Conservation (phyloP, 2,329 filamentous ascomycete species). For the Aspergillus niger region DNA sequence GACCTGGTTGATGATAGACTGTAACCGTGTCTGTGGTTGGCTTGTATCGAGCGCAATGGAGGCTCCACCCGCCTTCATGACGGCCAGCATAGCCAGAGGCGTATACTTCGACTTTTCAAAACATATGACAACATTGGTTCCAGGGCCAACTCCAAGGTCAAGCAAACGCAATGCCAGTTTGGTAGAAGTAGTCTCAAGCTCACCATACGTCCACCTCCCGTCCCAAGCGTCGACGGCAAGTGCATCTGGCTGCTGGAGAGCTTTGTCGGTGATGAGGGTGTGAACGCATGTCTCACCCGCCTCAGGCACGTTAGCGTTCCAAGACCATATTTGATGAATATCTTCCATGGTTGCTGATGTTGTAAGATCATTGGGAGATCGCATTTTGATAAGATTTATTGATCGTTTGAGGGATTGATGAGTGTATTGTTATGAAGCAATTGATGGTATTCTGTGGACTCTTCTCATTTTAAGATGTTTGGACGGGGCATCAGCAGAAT, state of each 20-base stretch:
- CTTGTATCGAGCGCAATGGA: neutral
- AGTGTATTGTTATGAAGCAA: no score
- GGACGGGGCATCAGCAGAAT: neutral
- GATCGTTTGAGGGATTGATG: no score
- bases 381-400: no score
- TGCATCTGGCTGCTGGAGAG: neutral
- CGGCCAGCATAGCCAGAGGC: constrained; percentile 1
- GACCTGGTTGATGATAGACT: neutral
- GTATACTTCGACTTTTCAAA: constrained; percentile 8
- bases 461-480: neutral
- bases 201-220: neutral
- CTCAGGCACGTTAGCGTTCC: neutral
- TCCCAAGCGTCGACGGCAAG: neutral
- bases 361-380: no score
- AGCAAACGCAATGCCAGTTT: neutral
- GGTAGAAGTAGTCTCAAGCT: neutral
- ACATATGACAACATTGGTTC: neutral
- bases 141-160: neutral
- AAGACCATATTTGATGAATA: neutral
- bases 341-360: neutral
- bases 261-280: neutral
- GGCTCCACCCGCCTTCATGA: constrained; percentile 9
- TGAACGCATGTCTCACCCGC: neutral
- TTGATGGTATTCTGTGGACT: neutral
- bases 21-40: neutral